Evolutionary conservation across 2,329 filamentous ascomycete genomes (phyloP), one percentile per base, ranked within the genome.

Genomic region (Mycocentrospora acerina): DNA sequence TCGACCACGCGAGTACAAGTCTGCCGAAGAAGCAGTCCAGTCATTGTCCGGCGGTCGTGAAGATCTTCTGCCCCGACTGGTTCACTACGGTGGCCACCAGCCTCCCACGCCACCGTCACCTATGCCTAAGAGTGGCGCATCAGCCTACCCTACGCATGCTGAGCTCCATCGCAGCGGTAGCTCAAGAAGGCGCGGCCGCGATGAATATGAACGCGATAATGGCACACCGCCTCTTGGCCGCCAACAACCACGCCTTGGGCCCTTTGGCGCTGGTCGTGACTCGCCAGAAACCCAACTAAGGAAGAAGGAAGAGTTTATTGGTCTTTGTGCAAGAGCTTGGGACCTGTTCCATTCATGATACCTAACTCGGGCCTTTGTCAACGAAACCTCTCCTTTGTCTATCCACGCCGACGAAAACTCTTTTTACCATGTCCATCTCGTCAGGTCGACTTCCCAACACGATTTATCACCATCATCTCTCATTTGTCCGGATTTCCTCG

Each of bases 11-110:
- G 93, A 97, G 62, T 97, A 95, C 70, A 87, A 90, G 57, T 96
- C 91, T 3, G 93, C 93, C 10, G 93, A 98, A 66, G 93, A 98
- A 64, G 93, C 89, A 3, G 90, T 97, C 44, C 87, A 88, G 41
- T 88, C 93, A 49, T 71, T 98, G 46, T 85, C 90, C 4, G 90
- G 89, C 34, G 93, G 93, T n/a, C 82, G 93, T 40, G 86, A 95
- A 40, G 93, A 98, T 42, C 76, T 97, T 11, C 76, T 96, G 34
- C 93, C 93, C 15, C 93, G 91, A 68, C 82, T 97, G 40, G 88
- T 98, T 11, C 93, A 97, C 69, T 98, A 98, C 66, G 89, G 87
- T 26, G 89, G 90, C 31, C 89, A 94, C 62, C 91, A 95, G 66
- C 90, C 91, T 27, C 90, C 90, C 3, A 95, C 90, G 2, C 90